Conservation (phyloP, 345 rosid genomes). For the Sonneratia alba region DNA sequence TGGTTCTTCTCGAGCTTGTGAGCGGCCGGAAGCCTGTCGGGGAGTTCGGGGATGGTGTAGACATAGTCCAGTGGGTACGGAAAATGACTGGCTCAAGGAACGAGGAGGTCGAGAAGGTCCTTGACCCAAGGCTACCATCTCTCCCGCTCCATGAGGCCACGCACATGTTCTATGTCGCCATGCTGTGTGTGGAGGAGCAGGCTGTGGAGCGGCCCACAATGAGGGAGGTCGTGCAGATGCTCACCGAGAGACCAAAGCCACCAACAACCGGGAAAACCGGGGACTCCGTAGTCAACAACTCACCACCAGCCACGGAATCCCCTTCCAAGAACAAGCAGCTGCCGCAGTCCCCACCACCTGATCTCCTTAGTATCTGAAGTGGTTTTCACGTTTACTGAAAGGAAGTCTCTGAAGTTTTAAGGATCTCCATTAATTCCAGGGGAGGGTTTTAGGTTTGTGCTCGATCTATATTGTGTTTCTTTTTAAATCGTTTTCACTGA, state of each 20-base stretch:
- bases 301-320: slow-evolving; percentile 26
- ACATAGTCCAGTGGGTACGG: slow-evolving; percentile 93
- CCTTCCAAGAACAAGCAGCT: slow-evolving; percentile 35
- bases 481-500: not conserved
- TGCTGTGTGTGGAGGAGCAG: slow-evolving; percentile 95
- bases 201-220: slow-evolving; percentile 69
- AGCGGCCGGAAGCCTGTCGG: slow-evolving; percentile 89
- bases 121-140: slow-evolving; percentile 83
- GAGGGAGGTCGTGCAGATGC: slow-evolving; percentile 83
- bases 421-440: not conserved
- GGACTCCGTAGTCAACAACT: slow-evolving; percentile 21
- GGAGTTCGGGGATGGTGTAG: slow-evolving; percentile 95
- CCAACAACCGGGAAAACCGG: slow-evolving; percentile 35
- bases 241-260: slow-evolving; percentile 68
- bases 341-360: slow-evolving; percentile 25
- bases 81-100: slow-evolving; percentile 80
- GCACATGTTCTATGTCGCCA: slow-evolving; percentile 91
- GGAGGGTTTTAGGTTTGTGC: not conserved
- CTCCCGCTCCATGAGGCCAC: slow-evolving; percentile 79
- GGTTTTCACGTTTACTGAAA: not conserved
- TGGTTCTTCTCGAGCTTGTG: slow-evolving; percentile 75
- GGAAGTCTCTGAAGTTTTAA: not conserved
- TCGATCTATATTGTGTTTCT: not conserved
- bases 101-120: slow-evolving; percentile 70
- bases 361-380: slow-evolving; percentile 66